Base-by-base conservation (phyloP, 768 basidiomycete species). In the Scleroderma citrinum region DNA sequence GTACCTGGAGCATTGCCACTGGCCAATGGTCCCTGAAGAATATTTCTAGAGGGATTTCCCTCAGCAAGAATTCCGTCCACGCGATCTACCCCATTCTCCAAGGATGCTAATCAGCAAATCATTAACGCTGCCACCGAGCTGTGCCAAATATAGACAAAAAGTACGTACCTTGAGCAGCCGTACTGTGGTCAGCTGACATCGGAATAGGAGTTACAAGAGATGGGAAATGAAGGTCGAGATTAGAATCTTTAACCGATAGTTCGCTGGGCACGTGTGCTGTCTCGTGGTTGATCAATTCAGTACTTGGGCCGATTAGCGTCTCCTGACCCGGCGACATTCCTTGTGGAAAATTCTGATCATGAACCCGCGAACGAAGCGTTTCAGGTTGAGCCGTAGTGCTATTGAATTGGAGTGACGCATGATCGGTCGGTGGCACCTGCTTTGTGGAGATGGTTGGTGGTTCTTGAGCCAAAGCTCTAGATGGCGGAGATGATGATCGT, bases 401-500 rank as follows among this genome's bases (percentile, higher is more conserved):
- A 39, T 21, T 56, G 48, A 53, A 46, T 51, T 54, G 56, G 52
- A 55, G 56, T 55, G 51, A 56, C 40, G 39, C 12, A 47, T 47
- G 54, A 38, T 36, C 54, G 50, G 59, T 51, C 52, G 48, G 3
- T 42, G 54, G 50, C 45, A 52, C 58, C 46, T 57, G 56, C 37
- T 50, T 58, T 36, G 30, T 56, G 56, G 64, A 67, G 52, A 62
- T 57, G 56, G 52, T 58, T 56, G 65, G 52, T 56, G 52, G 58
- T 47, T 50, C 54, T 30, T 19, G 46, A 30, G 48, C 51, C 12
- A 42, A 60, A 2, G 49, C 70, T 23, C 74, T 71, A 46, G 82
- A 82, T n/a, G 81, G 82, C 42, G 76, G 76, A 52, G 80, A 81
- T 32, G 68, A 65, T 35, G 77, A 76, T 56, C 76, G 70, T 44